Conservation (phyloP, 345 rosid genomes). For the Arabis hirsuta region DNA sequence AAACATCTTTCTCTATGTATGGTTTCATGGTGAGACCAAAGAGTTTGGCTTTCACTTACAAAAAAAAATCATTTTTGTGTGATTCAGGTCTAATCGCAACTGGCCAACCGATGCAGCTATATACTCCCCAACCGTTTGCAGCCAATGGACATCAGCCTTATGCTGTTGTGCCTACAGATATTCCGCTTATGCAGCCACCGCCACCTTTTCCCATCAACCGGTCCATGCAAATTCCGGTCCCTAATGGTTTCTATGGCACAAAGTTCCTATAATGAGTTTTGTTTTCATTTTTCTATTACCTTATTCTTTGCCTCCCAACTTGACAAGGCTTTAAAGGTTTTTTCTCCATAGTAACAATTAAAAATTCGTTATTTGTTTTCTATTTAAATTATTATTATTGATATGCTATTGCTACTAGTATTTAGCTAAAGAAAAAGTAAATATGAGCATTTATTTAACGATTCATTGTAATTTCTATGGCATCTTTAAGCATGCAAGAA, state of each 20-base stretch:
- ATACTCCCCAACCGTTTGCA: conserved; percentile 51
- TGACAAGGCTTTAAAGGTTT: conserved; percentile 24
- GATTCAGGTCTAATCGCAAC: conserved; percentile 23
- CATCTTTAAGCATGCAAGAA: too few species aligned
- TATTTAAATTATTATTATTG: neutral
- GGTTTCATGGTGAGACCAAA: conserved; percentile 18
- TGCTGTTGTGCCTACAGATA: conserved; percentile 43
- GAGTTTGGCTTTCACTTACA: conserved; percentile 10
- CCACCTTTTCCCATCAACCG: conserved; percentile 38
- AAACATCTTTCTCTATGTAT: neutral
- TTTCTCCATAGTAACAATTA: conserved; percentile 22
- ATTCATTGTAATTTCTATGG: neutral
- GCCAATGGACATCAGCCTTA: conserved; percentile 52
- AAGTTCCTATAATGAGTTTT: conserved; percentile 49
- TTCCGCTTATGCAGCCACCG: conserved; percentile 55
- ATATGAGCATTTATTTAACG: conserved; percentile 7
- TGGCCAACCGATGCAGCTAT: conserved; percentile 38
- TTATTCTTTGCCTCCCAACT: conserved; percentile 26
- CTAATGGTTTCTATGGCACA: conserved; percentile 48
- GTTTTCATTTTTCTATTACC: neutral
- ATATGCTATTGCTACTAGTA: neutral
- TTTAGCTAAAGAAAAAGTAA: neutral
- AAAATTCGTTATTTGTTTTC: neutral
- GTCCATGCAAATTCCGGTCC: conserved; percentile 48
- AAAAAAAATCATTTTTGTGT: conserved; percentile 4